Evolutionary conservation across 768 basidiomycete species (phyloP).

Genomic region (Saitozyma podzolica): DNA sequence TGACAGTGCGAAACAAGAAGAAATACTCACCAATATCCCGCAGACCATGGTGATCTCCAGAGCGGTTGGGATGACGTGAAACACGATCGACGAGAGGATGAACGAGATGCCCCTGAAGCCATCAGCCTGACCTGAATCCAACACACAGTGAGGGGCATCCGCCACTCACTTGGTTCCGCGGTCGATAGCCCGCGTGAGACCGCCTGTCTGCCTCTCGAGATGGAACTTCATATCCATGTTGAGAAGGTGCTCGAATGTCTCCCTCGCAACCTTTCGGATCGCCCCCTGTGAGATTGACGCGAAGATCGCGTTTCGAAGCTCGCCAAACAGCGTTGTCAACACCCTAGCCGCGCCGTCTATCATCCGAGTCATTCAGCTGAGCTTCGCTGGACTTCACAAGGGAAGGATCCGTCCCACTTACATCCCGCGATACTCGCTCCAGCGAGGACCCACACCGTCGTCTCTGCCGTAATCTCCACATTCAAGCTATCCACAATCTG

Average conservation of each 20-base stretch:
- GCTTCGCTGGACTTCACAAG: neutral
- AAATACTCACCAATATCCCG: constrained; percentile 79
- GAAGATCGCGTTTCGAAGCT: constrained; percentile 91
- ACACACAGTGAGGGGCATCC: neutral
- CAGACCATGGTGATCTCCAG: constrained; percentile 95
- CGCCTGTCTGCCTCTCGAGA: constrained; percentile 88
- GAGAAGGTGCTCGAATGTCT: constrained; percentile 91
- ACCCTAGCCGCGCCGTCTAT: constrained; percentile 88
- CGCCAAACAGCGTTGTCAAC: constrained; percentile 83
- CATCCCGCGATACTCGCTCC: constrained; percentile 90
- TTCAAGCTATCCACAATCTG: constrained; percentile 85
- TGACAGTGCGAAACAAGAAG: constrained; percentile 6
- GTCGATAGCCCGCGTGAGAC: constrained; percentile 93
- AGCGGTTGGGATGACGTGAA: constrained; percentile 93
- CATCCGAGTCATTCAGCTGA: neutral
- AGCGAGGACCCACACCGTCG: constrained; percentile 86
- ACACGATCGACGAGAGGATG: constrained; percentile 85
- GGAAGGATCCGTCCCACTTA: constrained; percentile 56
- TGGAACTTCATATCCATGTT: constrained; percentile 91
- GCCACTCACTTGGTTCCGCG: constrained; percentile 84
- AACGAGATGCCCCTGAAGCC: constrained; percentile 85
- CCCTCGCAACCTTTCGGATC: constrained; percentile 89
- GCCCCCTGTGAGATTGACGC: constrained; percentile 93
- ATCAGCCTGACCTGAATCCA: constrained; percentile 6
- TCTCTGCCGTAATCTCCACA: constrained; percentile 68